Evolutionary conservation across 2,329 filamentous ascomycete species (phyloP), one percentile per base, ranked within the genome.

Genomic region (Curvularia sp.): DNA sequence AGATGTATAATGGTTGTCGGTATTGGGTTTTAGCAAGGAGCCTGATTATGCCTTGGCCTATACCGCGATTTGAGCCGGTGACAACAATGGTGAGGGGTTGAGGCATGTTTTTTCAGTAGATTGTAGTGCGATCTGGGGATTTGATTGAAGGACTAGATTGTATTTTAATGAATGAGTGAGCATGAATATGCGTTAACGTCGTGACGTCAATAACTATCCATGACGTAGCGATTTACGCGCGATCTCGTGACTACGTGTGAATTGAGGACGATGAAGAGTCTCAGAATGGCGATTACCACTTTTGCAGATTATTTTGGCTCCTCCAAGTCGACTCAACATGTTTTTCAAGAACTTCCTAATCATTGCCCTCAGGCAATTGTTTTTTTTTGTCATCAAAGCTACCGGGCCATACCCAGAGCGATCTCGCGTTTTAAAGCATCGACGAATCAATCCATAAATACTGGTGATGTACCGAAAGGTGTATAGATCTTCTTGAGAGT

Each of bases 1-100:
- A 64, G 25, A 70, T 66, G 6, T 19, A 55, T 7, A 68, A 23
- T 0, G 66, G 66, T 6, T 43, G 58, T 7, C 51, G 23, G 36
- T 60, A 54, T 18, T 62, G 41, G 8, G 59, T 65, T 59, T 51
- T 47, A 15, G 64, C 64, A 8, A 70, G 66, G 23, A 68, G 57
- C n/a, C 59, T 55, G 43, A 60, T 39, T 32, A 68, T 70, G 55
- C 64, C 66, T 43, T 62, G 65, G n/a, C 67, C 67, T 18, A 69
- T 54, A 12, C 67, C 66, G 12, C 67, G 63, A 34, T 65, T 70
- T 4, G 66, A 49, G 25, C 66, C 67, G 10, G 67, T 70, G n/a
- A 70, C 66, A 28, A 70, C 61, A 34, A 70, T 49, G 30, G 57
- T 60, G 5, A 68, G 52, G 30, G n/a, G 46, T 5, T 65, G 43